phyloP scores from a whole-genome alignment of 805 yeast species.

The Ogataea paradorogensis region DNA sequence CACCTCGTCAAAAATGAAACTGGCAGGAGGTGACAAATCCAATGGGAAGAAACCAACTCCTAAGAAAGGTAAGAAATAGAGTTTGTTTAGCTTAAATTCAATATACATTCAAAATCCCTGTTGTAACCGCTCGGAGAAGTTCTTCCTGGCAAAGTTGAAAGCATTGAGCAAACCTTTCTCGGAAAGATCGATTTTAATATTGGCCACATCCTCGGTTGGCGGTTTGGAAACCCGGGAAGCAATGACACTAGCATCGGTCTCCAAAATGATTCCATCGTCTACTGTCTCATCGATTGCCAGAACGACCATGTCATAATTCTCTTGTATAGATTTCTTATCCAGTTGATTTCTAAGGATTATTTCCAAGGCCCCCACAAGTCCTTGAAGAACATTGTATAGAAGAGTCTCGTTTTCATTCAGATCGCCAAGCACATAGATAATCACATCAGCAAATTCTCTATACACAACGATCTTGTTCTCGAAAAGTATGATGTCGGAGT shows the following conservation, averaged over 20 bases:
- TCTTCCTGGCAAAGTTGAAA: conserved; percentile 83
- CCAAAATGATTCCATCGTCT: conserved; percentile 91
- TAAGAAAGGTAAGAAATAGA: conserved; percentile 25
- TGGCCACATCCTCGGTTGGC: conserved; percentile 64
- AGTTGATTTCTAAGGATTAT: conserved; percentile 65
- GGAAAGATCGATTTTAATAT: conserved; percentile 59
- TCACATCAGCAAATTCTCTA: conserved; percentile 76
- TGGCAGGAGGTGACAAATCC: conserved; percentile 49
- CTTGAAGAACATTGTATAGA: conserved; percentile 70
- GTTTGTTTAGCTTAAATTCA: background rate
- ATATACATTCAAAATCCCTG: conserved; percentile 33
- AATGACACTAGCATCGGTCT: conserved; percentile 82
- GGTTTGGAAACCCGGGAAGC: conserved; percentile 89
- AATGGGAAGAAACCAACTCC: conserved; percentile 16
- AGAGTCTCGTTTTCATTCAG: conserved; percentile 83
- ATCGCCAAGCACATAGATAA: conserved; percentile 68
- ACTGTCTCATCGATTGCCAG: conserved; percentile 88
- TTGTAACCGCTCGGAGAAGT: conserved; percentile 41
- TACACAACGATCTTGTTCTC: conserved; percentile 82
- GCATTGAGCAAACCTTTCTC: conserved; percentile 81
- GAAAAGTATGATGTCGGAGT: conserved; percentile 75
- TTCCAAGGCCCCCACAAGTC: conserved; percentile 78
- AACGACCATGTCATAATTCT: conserved; percentile 80
- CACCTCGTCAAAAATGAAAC: conserved; percentile 70
- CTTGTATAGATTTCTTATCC: conserved; percentile 76